A percentile compares a stretch with the other conserved stretches of the same genome.
Evolutionary conservation across 495 filamentous ascomycete genomes (phyloP).

Genomic region (Daldinia concentrica): DNA sequence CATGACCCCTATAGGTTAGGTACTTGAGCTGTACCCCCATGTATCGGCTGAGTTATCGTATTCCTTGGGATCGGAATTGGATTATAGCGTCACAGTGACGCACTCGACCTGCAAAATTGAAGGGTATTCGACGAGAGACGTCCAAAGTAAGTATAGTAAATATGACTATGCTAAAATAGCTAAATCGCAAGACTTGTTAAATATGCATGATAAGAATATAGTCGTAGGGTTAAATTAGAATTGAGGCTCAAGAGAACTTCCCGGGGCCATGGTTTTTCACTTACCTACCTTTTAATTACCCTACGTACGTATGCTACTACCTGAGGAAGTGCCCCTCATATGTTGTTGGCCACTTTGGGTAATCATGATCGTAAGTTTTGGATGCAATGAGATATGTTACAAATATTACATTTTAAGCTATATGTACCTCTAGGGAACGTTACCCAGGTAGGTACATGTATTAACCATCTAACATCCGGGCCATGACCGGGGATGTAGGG

Average conservation of each 20-base stretch:
- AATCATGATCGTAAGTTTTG: background rate
- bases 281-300: slow-evolving; percentile 1
- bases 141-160: background rate
- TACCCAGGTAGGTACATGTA: too few species aligned
- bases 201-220: background rate
- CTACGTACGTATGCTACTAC: background rate
- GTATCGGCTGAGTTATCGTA: background rate
- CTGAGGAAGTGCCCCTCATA: background rate
- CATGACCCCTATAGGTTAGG: background rate
- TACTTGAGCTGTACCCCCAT: background rate
- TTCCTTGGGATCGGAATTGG: background rate
- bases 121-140: background rate
- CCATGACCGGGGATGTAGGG: background rate
- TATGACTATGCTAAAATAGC: slow-evolving; percentile 1
- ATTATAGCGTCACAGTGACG: slow-evolving; percentile 21
- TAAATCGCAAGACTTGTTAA: background rate
- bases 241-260: slow-evolving; percentile 35
- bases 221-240: slow-evolving; percentile 23
- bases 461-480: too few species aligned
- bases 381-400: background rate
- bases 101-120: slow-evolving; percentile 8
- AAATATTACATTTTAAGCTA: too few species aligned
- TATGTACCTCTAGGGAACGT: too few species aligned
- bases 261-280: slow-evolving; percentile 23
- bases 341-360: background rate